Percentiles rank a stretch among this genome's conserved stretches.
phyloP scores from a whole-genome alignment of 2,329 filamentous ascomycete genomes.

The Penicillium digitatum region DNA sequence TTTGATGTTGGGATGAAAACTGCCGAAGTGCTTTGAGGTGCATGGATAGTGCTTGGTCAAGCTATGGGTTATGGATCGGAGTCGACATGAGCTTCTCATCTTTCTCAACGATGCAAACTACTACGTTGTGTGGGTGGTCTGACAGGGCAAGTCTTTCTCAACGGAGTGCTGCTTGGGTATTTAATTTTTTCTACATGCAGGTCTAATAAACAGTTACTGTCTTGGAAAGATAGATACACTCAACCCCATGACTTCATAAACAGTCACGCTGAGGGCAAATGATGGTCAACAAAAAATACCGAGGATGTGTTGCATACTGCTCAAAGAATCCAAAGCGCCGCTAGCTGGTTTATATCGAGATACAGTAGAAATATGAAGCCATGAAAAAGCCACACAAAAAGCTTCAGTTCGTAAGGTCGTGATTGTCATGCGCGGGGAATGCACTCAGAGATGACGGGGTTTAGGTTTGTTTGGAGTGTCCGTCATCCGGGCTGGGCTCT shows the following conservation, averaged over 20 bases:
- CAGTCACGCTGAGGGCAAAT: not conserved
- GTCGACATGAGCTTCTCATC: not conserved
- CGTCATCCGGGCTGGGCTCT: conserved; percentile 17
- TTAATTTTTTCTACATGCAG: not conserved
- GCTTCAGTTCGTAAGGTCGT: conserved; percentile 10
- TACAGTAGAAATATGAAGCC: conserved; percentile 4
- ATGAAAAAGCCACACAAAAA: not conserved
- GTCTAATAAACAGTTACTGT: not conserved
- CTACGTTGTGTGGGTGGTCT: not conserved
- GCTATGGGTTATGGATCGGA: not conserved
- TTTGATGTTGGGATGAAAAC: not conserved
- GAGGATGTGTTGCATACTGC: not conserved
- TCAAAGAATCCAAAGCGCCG: conserved; percentile 2
- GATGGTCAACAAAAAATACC: not conserved
- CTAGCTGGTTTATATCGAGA: conserved; percentile 9
- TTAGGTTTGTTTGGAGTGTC: conserved; percentile 29
- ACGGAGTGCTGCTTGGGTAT: not conserved
- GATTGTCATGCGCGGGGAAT: not conserved
- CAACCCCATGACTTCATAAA: not conserved
- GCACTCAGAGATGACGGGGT: not conserved
- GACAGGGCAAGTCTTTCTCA: not conserved
- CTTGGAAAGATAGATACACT: not conserved
- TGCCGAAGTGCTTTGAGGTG: not conserved
- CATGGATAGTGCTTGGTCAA: not conserved
- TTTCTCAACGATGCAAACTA: not conserved